A percentile compares a stretch with the other conserved stretches of the same genome.
Conservation (phyloP, 768 basidiomycete species). For the Tulasnella sp. region DNA sequence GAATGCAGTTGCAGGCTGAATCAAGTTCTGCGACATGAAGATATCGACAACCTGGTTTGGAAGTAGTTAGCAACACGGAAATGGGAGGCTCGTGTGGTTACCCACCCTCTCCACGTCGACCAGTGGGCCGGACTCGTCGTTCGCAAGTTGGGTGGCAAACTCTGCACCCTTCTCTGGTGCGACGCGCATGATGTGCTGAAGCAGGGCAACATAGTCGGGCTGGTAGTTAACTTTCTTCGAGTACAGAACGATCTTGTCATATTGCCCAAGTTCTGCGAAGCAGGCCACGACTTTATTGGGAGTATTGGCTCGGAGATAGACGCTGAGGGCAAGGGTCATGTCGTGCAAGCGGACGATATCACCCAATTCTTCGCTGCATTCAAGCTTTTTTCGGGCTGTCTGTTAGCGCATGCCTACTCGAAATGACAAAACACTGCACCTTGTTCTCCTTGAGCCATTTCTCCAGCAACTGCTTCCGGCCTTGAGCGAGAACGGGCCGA, state of each 20-base stretch:
- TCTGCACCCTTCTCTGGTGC: constrained; percentile 98
- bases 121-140: constrained; percentile 87
- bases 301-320: constrained; percentile 95
- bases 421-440: constrained; percentile 44
- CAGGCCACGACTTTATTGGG: constrained; percentile 99
- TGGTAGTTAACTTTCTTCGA: constrained; percentile 93
- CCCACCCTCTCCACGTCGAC: constrained; percentile 88
- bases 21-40: constrained; percentile 99
- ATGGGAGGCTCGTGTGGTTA: constrained; percentile 22
- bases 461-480: constrained; percentile 92
- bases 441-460: constrained; percentile 99
- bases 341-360: constrained; percentile 93
- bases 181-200: constrained; percentile 94
- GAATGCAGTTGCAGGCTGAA: constrained; percentile 98
- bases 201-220: constrained; percentile 86
- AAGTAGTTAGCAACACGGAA: constrained; percentile 11
- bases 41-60: constrained; percentile 83
- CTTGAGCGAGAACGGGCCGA: constrained; percentile 91
- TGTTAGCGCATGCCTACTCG: neutral
- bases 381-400: constrained; percentile 57
- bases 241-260: constrained; percentile 95
- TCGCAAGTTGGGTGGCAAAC: constrained; percentile 91
- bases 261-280: constrained; percentile 98
- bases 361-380: constrained; percentile 97
- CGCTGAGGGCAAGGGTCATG: constrained; percentile 94